Evolutionary conservation across 129 eudicot genomes (phyloP).

Genomic region (Lactuca sativa): DNA sequence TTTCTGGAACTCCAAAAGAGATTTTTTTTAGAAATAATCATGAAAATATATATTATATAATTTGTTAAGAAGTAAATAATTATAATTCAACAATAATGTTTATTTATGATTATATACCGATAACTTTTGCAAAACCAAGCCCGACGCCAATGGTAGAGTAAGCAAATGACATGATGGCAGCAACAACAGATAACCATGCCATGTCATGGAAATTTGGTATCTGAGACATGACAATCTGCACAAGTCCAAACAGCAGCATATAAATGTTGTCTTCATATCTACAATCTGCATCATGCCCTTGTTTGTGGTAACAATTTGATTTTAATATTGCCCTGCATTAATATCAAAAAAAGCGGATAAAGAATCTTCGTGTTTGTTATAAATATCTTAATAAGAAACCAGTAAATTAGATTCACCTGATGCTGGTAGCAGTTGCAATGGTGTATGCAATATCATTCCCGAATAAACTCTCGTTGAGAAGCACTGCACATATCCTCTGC

Average conservation of each 20-base stretch:
- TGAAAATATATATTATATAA: conserved; percentile 2
- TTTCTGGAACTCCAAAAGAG: conserved; percentile 36
- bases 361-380: neutral
- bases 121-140: conserved; percentile 60
- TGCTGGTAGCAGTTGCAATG: conserved; percentile 54
- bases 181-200: conserved; percentile 69
- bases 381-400: neutral
- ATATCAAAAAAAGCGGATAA: conserved; percentile 3
- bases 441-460: conserved; percentile 55
- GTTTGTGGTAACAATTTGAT: conserved; percentile 58
- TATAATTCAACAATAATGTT: neutral
- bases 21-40: conserved; percentile 4
- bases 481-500: conserved; percentile 32
- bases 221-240: conserved; percentile 60
- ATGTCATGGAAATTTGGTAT: conserved; percentile 73
- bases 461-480: conserved; percentile 40
- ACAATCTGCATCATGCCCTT: conserved; percentile 58
- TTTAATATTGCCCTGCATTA: conserved; percentile 58
- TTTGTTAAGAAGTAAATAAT: neutral
- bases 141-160: conserved; percentile 59
- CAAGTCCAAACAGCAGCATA: conserved; percentile 57
- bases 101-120: conserved; percentile 39
- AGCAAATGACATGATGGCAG: conserved; percentile 69
- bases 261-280: conserved; percentile 37
- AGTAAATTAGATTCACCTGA: conserved; percentile 37